phyloP scores from a whole-genome alignment of 441 rosid genomes.

The Heliophila coronopifolia region DNA sequence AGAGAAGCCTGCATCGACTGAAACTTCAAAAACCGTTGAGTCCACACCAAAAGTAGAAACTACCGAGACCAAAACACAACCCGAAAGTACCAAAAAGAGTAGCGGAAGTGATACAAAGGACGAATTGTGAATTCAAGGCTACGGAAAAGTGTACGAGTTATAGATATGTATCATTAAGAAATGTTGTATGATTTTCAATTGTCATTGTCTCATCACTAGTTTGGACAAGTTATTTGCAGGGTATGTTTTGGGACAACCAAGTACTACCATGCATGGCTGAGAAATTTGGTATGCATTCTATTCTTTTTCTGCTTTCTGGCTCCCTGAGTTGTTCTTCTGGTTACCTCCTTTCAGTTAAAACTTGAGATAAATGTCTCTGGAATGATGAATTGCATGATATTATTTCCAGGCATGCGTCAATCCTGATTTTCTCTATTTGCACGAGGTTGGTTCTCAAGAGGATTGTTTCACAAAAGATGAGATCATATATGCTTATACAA shows the following conservation, averaged over 20 bases:
- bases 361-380: background rate
- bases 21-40: constrained; percentile 29
- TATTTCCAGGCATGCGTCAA: constrained; percentile 70
- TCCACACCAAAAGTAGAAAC: constrained; percentile 31
- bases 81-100: constrained; percentile 26
- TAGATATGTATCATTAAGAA: constrained; percentile 13
- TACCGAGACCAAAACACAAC: constrained; percentile 26
- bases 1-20: constrained; percentile 54
- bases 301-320: background rate
- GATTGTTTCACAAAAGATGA: constrained; percentile 91
- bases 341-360: constrained; percentile 3
- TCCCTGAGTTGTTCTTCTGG: constrained; percentile 2
- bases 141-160: constrained; percentile 18
- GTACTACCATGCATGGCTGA: constrained; percentile 86
- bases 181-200: no score
- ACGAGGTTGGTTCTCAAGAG: constrained; percentile 84
- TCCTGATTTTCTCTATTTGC: constrained; percentile 86
- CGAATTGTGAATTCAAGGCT: constrained; percentile 50
- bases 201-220: constrained; percentile 10
- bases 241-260: constrained; percentile 91
- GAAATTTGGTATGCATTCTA: constrained; percentile 57
- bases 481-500: constrained; percentile 65
- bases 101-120: constrained; percentile 46
- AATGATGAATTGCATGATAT: constrained; percentile 15
- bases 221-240: constrained; percentile 36